Percentiles rank a stretch among this genome's conserved stretches.
Conservation (phyloP, 192 early-diverging fungal species). For the Diversispora epigaea region DNA sequence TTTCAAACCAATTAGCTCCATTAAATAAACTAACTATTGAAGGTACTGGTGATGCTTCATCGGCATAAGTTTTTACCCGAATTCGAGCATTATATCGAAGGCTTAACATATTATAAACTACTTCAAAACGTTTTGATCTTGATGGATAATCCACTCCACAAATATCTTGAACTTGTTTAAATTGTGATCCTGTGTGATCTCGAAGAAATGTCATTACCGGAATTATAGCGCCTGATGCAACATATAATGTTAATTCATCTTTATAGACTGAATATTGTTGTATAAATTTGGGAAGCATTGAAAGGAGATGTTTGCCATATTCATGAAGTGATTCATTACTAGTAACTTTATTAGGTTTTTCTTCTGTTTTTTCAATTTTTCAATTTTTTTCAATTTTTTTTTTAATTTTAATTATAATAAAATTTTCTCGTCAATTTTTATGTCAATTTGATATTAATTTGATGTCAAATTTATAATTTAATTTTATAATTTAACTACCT, state of each 20-base stretch:
- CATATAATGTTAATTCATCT: conserved; percentile 94
- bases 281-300: conserved; percentile 89
- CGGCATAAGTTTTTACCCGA: conserved; percentile 96
- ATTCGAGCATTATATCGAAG: conserved; percentile 89
- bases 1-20: conserved; percentile 96
- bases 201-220: conserved; percentile 87
- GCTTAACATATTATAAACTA: conserved; percentile 91
- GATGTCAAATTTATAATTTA: too few relatives aligned
- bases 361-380: too few relatives aligned
- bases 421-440: too few relatives aligned
- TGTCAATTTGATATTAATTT: too few relatives aligned
- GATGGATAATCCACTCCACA: conserved; percentile 93
- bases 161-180: conserved; percentile 88
- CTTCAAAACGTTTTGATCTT: conserved; percentile 90
- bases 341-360: background rate
- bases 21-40: conserved; percentile 77
- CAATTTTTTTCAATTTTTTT: too few relatives aligned
- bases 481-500: too few relatives aligned
- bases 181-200: conserved; percentile 89
- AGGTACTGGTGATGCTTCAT: conserved; percentile 88
- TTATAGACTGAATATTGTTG: conserved; percentile 98
- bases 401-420: too few relatives aligned
- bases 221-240: conserved; percentile 76
- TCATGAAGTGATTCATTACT: conserved; percentile 62
- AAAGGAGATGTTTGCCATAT: conserved; percentile 85